Evolutionary conservation across 768 basidiomycete species (phyloP), one percentile per base, ranked within the genome.

Genomic region (Rhizopogon vesiculosus): DNA sequence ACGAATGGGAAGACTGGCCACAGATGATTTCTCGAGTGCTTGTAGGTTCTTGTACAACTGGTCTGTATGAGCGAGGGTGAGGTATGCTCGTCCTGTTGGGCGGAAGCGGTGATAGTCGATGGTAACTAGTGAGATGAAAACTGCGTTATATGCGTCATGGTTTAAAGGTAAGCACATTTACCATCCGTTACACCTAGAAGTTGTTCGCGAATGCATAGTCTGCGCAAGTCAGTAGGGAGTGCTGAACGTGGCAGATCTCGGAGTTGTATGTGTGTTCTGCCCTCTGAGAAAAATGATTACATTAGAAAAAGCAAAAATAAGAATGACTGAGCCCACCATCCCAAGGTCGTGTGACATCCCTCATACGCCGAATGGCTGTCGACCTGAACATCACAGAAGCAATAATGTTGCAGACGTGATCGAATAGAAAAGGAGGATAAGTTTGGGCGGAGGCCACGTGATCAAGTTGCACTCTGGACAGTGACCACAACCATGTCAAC

Each of bases 101-200:
- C 70, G 63, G 69, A 88, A 87, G 51, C 78, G 78, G 40, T 74
- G 61, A 61, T 91, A 88, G 51, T 84, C 74, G 29, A 89, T 62
- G 18, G 78, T 73, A 25, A 85, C 88, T 89, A 58, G 16, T 16
- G n/a, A 10, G 38, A 6, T 10, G 22, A 49, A 38, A 38, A 38
- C 35, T 31, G 39, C n/a, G 18, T 42, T 15, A 7, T 15, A 53
- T 29, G 35, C 16, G 22, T 39, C 29, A 22, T 4, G 22, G 18
- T 31, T 52, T 16, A 8, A 10, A 44, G 53, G 39, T 52, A 16
- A 13, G 9, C 18, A 49, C 5, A 31, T 65, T 59, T 51, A 72
- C 69, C 62, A 51, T 82, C 71, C 7, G 73, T 66, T 31, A 85
- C 72, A 33, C 78, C 83, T 40, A 75, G 67, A 19, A 81, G 65